A percentile compares a stretch with the other conserved stretches of the same genome.
Conservation (phyloP, 2,329 filamentous ascomycete species). For the Monosporascus sp. region DNA sequence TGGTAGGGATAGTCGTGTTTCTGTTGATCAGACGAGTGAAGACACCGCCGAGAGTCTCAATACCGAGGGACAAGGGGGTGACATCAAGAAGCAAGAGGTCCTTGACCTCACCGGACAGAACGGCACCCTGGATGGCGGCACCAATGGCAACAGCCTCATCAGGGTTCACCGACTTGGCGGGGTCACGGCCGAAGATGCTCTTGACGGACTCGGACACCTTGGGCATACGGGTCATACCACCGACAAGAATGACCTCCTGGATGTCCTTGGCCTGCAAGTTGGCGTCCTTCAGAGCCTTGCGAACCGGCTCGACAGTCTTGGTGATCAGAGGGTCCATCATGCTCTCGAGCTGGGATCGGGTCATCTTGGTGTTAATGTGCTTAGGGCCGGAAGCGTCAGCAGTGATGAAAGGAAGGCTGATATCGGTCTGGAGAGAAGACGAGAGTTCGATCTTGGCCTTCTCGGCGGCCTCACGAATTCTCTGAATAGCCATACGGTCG, state of each 20-base stretch:
- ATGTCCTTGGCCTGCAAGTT: conserved; percentile 87
- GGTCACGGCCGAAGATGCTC: conserved; percentile 92
- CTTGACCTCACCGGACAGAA: conserved; percentile 93
- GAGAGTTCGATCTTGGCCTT: conserved; percentile 99
- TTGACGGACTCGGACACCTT: conserved; percentile 96
- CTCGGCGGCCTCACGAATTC: conserved; percentile 97
- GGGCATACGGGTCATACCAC: conserved; percentile 99
- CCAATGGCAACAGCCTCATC: conserved; percentile 97
- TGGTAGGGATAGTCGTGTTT: conserved; percentile 98
- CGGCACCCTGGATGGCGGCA: conserved; percentile 94
- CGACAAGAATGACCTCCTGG: conserved; percentile 94
- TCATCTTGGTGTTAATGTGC: conserved; percentile 97
- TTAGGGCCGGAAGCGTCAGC: conserved; percentile 92
- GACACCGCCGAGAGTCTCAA: conserved; percentile 95
- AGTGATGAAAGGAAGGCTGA: conserved; percentile 98
- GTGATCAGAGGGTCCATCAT: conserved; percentile 86
- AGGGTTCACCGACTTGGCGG: conserved; percentile 96
- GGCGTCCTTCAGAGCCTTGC: conserved; percentile 96
- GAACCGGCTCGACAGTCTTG: conserved; percentile 84
- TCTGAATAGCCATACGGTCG: conserved; percentile 98
- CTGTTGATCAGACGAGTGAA: conserved; percentile 98
- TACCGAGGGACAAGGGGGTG: conserved; percentile 92
- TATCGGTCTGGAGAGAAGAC: conserved; percentile 90
- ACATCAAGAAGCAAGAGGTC: conserved; percentile 94
- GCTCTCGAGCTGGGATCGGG: conserved; percentile 84